A percentile compares a stretch with the other conserved stretches of the same genome.
Conservation (phyloP, 1,139 yeast species). For the Hyphopichia burtonii region DNA sequence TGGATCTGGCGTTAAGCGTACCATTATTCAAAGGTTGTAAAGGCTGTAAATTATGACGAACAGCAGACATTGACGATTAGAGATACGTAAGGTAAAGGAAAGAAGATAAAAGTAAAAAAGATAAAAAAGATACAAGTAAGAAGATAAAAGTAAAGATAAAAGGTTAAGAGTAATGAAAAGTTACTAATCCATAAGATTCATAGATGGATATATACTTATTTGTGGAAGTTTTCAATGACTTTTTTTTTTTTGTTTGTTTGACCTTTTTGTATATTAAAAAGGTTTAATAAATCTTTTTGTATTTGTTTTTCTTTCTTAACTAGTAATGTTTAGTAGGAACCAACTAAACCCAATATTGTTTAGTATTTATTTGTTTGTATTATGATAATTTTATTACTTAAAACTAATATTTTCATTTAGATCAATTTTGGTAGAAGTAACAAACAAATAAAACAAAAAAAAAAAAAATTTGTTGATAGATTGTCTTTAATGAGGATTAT, state of each 20-base stretch:
- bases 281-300: not conserved
- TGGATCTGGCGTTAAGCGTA: slow-evolving; percentile 39
- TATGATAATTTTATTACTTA: not conserved
- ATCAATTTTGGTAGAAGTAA: not conserved
- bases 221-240: slow-evolving; percentile 1
- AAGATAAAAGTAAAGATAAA: not conserved
- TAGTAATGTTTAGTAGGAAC: not conserved
- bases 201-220: slow-evolving; percentile 4
- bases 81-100: not conserved
- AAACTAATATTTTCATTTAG: slow-evolving; percentile 1
- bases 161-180: slow-evolving; percentile 1
- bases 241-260: not conserved
- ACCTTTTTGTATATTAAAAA: not conserved
- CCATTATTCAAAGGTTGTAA: slow-evolving; percentile 50
- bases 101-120: not conserved
- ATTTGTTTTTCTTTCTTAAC: not conserved
- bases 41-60: slow-evolving; percentile 34
- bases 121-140: not conserved
- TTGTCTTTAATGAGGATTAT: slow-evolving; percentile 6
- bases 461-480: not conserved
- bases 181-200: slow-evolving; percentile 1
- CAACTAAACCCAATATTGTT: not conserved
- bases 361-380: slow-evolving; percentile 1
- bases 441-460: too few relatives aligned
- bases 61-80: slow-evolving; percentile 38